Evolutionary conservation across 2,329 filamentous ascomycete genomes (phyloP).

Genomic region (Dothidotthia symphoricarpi): DNA sequence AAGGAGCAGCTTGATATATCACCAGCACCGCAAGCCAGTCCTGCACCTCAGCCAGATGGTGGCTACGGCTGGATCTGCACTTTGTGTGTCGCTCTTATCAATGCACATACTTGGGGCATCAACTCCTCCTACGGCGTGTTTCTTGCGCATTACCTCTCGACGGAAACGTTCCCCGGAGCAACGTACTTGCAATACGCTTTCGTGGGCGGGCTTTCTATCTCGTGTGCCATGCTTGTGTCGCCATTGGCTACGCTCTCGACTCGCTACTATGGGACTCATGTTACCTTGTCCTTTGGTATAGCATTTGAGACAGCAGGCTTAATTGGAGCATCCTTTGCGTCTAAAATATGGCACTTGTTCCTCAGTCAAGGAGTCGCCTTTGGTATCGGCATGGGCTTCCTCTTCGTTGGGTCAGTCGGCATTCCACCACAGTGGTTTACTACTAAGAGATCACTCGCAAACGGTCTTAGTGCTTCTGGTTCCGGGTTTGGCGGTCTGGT

Average conservation of each 20-base stretch:
- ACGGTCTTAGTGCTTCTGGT: slow-evolving; percentile 40
- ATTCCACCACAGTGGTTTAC: slow-evolving; percentile 45
- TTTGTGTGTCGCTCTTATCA: not conserved
- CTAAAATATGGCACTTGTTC: slow-evolving; percentile 41
- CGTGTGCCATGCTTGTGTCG: slow-evolving; percentile 30
- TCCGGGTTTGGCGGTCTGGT: slow-evolving; percentile 42
- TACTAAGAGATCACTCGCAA: slow-evolving; percentile 39
- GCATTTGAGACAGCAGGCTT: slow-evolving; percentile 33
- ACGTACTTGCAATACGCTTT: slow-evolving; percentile 38
- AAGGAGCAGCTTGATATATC: no score
- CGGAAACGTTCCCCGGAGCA: slow-evolving; percentile 32
- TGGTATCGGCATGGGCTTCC: slow-evolving; percentile 40
- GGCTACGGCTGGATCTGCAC: slow-evolving; percentile 3
- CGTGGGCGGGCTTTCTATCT: slow-evolving; percentile 40
- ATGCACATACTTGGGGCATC: slow-evolving; percentile 4
- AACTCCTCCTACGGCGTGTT: slow-evolving; percentile 45
- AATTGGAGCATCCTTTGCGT: slow-evolving; percentile 39
- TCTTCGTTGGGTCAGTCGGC: slow-evolving; percentile 37
- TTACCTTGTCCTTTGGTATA: slow-evolving; percentile 33
- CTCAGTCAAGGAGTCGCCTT: slow-evolving; percentile 42
- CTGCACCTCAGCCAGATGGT: slow-evolving; percentile 2
- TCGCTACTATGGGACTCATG: slow-evolving; percentile 19
- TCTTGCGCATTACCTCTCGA: slow-evolving; percentile 41
- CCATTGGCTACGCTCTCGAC: slow-evolving; percentile 28
- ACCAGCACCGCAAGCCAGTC: no score